These are phyloP conservation scores for Prototheca stagnorum DNA, from an alignment of 163 green algal species.

Conservation along the genomic window DNA sequence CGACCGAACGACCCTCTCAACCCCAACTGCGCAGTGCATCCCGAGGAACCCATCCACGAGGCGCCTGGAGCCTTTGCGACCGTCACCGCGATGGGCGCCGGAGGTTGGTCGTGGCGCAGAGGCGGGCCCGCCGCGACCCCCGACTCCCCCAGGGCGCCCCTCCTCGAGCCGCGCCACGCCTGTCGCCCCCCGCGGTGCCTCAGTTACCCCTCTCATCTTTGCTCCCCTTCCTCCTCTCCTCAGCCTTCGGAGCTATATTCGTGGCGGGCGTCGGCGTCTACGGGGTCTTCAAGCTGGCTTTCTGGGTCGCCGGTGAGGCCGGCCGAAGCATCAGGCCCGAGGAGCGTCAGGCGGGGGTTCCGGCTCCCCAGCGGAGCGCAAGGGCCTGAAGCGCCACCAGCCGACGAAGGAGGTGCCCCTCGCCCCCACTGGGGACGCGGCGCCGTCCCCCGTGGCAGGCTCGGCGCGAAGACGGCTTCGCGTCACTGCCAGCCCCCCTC, in stretches of 20 bases:
- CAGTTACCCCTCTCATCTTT: no score
- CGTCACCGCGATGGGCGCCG: constrained; percentile 18
- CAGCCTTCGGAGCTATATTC: constrained; percentile 18
- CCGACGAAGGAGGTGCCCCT: no score
- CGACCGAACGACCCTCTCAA: constrained; percentile 56
- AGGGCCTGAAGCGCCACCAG: no score
- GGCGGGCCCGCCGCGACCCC: not conserved
- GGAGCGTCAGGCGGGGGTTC: no score
- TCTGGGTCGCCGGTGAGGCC: constrained; percentile 12
- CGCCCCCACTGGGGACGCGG: no score
- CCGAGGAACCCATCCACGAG: constrained; percentile 2
- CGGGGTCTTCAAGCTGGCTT: constrained; percentile 25
- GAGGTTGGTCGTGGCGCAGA: constrained; percentile 8
- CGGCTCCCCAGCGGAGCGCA: no score
- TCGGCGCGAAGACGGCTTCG: no score
- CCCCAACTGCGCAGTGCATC: constrained; percentile 47
- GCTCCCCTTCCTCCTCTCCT: not conserved
- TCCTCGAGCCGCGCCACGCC: not conserved
- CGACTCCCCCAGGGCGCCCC: not conserved
- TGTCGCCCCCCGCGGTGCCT: not conserved
- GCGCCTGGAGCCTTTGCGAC: constrained; percentile 15
- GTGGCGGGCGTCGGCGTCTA: constrained; percentile 23
- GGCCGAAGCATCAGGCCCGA: not conserved
- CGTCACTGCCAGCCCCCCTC: no score
- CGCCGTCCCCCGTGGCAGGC: no score